Percentiles rank a stretch among this genome's conserved stretches.
Conservation (phyloP, 306 rosid species). For the Albizia julibrissin region DNA sequence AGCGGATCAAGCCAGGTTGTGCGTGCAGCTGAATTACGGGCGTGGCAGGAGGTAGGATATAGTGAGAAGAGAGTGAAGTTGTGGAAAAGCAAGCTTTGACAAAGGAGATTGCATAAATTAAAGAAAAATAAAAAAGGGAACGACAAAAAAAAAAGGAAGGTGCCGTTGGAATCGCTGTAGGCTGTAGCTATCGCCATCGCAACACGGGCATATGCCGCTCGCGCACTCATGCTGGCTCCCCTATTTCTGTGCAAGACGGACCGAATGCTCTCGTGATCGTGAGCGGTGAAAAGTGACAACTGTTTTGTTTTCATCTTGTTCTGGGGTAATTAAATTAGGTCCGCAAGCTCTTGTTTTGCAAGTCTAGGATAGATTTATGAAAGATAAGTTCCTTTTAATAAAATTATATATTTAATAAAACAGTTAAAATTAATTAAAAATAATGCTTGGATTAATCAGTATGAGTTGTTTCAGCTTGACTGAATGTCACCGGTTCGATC, state of each 20-base stretch:
- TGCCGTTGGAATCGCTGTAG: constrained; percentile 32
- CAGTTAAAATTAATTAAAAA: too few relatives aligned
- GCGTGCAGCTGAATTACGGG: not conserved
- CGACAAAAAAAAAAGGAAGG: not conserved
- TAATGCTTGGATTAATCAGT: too few relatives aligned
- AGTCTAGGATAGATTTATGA: not conserved
- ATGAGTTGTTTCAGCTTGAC: too few relatives aligned
- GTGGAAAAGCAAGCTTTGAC: not conserved
- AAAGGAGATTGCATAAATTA: not conserved
- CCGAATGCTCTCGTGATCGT: not conserved
- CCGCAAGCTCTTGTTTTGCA: not conserved
- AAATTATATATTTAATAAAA: too few relatives aligned
- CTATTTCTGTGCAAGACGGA: not conserved
- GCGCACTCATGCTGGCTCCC: not conserved
- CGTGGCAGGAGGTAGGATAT: not conserved
- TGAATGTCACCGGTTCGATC: too few relatives aligned
- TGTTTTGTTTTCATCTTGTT: not conserved
- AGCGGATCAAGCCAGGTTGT: constrained; percentile 3
- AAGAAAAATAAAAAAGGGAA: not conserved
- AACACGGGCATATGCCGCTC: not conserved
- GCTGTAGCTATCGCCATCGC: constrained; percentile 42
- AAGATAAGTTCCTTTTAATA: too few relatives aligned
- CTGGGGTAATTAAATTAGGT: not conserved
- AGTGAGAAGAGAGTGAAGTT: not conserved
- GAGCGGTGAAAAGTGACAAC: not conserved